These are phyloP conservation scores for Amylocarpus encephaloides DNA, from an alignment of 2,329 filamentous ascomycete species.

Conservation along the genomic window DNA sequence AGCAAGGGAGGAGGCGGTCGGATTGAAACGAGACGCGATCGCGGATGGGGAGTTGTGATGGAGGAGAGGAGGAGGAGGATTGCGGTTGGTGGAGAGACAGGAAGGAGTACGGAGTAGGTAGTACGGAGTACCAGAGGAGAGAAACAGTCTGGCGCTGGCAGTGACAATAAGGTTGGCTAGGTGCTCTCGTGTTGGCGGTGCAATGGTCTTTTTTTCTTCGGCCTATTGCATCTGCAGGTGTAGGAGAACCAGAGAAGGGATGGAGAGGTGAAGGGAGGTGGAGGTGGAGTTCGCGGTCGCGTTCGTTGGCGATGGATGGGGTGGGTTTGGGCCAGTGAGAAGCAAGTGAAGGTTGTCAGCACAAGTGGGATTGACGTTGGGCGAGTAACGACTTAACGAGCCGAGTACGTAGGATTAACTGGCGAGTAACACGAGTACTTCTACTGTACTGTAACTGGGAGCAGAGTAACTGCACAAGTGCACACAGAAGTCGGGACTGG, in stretches of 20 bases:
- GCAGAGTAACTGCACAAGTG: too few species aligned
- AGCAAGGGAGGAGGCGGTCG: not conserved
- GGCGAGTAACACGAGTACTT: too few species aligned
- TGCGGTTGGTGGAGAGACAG: not conserved
- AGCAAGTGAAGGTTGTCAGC: not conserved
- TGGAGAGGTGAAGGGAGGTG: too few species aligned
- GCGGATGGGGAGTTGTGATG: not conserved
- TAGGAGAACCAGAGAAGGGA: not conserved
- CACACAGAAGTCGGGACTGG: too few species aligned
- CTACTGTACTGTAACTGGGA: too few species aligned
- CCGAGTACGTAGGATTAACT: too few species aligned
- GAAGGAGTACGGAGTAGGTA: not conserved
- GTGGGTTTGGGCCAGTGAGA: not conserved
- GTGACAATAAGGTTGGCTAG: not conserved
- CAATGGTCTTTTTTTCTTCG: too few species aligned
- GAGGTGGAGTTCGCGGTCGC: too few species aligned
- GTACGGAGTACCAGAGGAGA: not conserved
- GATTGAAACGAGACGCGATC: not conserved
- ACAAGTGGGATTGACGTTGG: not conserved
- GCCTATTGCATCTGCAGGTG: too few species aligned
- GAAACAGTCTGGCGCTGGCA: not conserved
- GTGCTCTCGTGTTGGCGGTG: too few species aligned
- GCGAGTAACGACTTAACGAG: too few species aligned
- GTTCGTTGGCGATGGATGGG: too few species aligned
- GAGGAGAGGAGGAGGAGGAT: not conserved